These are phyloP conservation scores for Fraxinus pennsylvanica DNA, from an alignment of 257 asterid species.

Conservation along the genomic window DNA sequence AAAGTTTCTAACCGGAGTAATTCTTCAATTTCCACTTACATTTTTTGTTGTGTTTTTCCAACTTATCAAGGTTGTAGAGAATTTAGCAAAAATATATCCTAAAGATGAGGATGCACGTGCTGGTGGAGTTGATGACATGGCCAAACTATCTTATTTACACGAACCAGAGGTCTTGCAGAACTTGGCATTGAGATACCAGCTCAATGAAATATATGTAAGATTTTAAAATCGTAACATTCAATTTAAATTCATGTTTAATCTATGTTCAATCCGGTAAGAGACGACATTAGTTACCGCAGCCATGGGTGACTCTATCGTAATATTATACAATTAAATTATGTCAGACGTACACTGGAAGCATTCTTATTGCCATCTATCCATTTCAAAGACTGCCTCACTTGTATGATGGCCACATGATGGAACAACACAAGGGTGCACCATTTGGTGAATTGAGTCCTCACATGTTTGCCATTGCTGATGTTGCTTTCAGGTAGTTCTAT, in stretches of 20 bases:
- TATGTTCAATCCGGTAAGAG: slow-evolving; percentile 23
- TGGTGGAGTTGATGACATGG: slow-evolving; percentile 98
- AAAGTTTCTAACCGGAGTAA: slow-evolving; percentile 1
- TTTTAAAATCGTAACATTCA: slow-evolving; percentile 12
- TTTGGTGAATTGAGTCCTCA: slow-evolving; percentile 93
- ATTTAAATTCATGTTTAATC: slow-evolving; percentile 13
- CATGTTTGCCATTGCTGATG: slow-evolving; percentile 93
- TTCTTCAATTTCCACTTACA: slow-evolving; percentile 15
- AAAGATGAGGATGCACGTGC: slow-evolving; percentile 94
- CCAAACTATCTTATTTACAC: slow-evolving; percentile 90
- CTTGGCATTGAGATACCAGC: slow-evolving; percentile 84
- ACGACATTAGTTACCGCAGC: slow-evolving; percentile 24
- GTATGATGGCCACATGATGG: slow-evolving; percentile 86
- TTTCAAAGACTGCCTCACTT: slow-evolving; percentile 94
- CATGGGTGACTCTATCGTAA: slow-evolving; percentile 27
- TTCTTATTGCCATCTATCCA: slow-evolving; percentile 94
- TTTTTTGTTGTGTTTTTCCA: slow-evolving; percentile 13
- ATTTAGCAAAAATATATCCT: slow-evolving; percentile 65
- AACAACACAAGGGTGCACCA: slow-evolving; percentile 88
- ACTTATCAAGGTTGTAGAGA: slow-evolving; percentile 51
- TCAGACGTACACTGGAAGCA: slow-evolving; percentile 98
- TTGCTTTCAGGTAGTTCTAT: slow-evolving; percentile 71
- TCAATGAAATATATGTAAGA: slow-evolving; percentile 88
- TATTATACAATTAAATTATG: slow-evolving; percentile 34
- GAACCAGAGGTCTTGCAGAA: slow-evolving; percentile 97